These are phyloP conservation scores for Boechera divaricarpa DNA, from an alignment of 345 rosid genomes.

Conservation along the genomic window DNA sequence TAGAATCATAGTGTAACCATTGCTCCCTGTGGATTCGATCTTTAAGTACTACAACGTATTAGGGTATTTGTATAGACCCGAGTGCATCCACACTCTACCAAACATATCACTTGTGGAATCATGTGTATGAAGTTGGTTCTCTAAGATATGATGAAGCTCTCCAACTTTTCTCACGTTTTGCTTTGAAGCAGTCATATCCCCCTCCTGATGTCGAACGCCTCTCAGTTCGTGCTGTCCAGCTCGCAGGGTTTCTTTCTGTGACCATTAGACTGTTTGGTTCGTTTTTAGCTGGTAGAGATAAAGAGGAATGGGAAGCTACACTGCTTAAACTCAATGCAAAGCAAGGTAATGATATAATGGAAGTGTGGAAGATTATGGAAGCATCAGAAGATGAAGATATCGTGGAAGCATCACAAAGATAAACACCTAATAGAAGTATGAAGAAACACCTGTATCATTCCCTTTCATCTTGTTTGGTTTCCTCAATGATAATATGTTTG, in stretches of 20 bases:
- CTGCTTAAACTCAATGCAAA: conserved; percentile 5
- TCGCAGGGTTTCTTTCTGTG: conserved; percentile 9
- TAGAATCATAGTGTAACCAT: too few relatives aligned
- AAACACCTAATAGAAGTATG: not conserved
- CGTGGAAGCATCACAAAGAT: not conserved
- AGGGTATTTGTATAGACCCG: too few relatives aligned
- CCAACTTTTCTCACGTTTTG: conserved; percentile 21
- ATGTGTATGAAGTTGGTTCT: conserved; percentile 18
- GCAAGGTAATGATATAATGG: not conserved
- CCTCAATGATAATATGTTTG: not conserved
- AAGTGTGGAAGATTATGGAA: conserved; percentile 16
- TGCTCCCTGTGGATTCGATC: too few relatives aligned
- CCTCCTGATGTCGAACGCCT: not conserved
- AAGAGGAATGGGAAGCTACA: conserved; percentile 4
- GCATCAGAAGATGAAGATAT: not conserved
- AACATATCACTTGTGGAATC: not conserved
- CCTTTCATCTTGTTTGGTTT: not conserved
- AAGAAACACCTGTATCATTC: not conserved
- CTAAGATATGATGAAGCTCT: conserved; percentile 25
- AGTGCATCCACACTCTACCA: too few relatives aligned
- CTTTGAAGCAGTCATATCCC: not conserved
- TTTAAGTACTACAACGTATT: too few relatives aligned
- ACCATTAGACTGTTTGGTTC: not conserved
- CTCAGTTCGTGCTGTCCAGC: conserved; percentile 13
- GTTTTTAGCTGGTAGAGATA: not conserved